Conservation (phyloP, 108 stramenopile genomes). For the Conticribra guillardii region DNA sequence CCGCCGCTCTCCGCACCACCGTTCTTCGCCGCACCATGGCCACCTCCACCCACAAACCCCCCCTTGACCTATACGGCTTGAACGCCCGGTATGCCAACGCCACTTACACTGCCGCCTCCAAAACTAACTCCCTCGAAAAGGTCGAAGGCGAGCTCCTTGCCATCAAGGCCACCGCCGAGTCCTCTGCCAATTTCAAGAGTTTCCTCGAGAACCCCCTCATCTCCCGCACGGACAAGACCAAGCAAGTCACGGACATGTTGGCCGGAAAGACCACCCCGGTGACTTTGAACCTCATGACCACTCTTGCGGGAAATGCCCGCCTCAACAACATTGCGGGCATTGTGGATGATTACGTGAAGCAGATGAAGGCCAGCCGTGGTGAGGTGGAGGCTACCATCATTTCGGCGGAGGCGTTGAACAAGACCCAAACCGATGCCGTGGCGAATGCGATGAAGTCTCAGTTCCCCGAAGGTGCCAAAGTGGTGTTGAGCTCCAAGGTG, state of each 20-base stretch:
- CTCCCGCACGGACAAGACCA: slow-evolving; percentile 76
- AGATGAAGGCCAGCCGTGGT: slow-evolving; percentile 96
- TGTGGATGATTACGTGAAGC: slow-evolving; percentile 64
- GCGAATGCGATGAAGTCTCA: slow-evolving; percentile 84
- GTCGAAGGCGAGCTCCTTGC: slow-evolving; percentile 90
- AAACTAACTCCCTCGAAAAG: slow-evolving; percentile 72
- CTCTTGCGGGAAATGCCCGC: slow-evolving; percentile 94
- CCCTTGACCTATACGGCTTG: slow-evolving; percentile 89
- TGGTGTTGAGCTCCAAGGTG: slow-evolving; percentile 80
- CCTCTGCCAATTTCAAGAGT: slow-evolving; percentile 61
- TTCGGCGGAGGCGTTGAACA: slow-evolving; percentile 74
- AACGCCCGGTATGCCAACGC: slow-evolving; percentile 97
- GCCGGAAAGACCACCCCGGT: slow-evolving; percentile 67
- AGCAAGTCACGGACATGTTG: slow-evolving; percentile 62
- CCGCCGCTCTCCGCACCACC: slow-evolving; percentile 10
- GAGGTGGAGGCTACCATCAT: slow-evolving; percentile 96
- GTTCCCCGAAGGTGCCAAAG: slow-evolving; percentile 75
- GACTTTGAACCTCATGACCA: slow-evolving; percentile 90
- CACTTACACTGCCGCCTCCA: slow-evolving; percentile 92
- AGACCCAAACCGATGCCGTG: slow-evolving; percentile 72
- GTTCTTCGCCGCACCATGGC: slow-evolving; percentile 16
- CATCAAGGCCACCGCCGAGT: slow-evolving; percentile 64
- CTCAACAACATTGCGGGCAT: slow-evolving; percentile 81
- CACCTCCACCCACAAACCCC: slow-evolving; percentile 75
- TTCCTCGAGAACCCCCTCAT: slow-evolving; percentile 93